phyloP scores from a whole-genome alignment of 2,329 filamentous ascomycete species.

The Elsinoe australis region DNA sequence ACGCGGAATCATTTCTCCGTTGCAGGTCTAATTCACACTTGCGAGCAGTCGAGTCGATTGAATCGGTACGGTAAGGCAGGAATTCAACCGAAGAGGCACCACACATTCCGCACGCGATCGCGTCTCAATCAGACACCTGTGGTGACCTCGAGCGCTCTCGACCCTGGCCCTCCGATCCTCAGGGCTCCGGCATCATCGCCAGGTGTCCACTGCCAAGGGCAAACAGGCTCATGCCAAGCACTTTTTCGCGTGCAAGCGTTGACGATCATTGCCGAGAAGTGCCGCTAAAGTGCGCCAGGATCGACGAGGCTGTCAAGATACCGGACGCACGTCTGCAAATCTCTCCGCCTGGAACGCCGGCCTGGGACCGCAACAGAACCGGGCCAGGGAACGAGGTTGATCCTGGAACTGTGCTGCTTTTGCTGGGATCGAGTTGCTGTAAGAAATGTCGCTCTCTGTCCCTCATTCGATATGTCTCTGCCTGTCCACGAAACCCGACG shows the following conservation, averaged over 20 bases:
- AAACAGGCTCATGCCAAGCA: conserved; percentile 5
- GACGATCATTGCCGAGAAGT: conserved; percentile 11
- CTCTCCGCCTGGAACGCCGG: conserved; percentile 12
- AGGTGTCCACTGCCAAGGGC: background rate
- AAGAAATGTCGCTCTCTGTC: background rate
- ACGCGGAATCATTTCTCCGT: no score
- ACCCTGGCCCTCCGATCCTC: conserved; percentile 1
- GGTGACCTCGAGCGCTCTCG: no score
- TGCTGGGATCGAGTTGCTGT: background rate
- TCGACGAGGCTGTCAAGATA: conserved; percentile 14
- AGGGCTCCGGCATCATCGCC: background rate
- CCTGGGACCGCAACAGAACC: conserved; percentile 1
- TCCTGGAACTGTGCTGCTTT: background rate
- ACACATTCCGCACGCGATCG: no score
- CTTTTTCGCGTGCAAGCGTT: background rate
- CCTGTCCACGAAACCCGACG: conserved; percentile 1
- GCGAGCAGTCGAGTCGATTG: no score
- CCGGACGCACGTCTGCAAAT: conserved; percentile 4
- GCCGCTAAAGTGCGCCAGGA: conserved; percentile 1
- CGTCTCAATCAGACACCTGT: no score
- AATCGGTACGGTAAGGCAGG: no score
- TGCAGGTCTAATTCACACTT: no score
- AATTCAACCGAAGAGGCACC: no score
- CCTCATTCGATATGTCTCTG: conserved; percentile 2
- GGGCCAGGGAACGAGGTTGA: background rate